Evolutionary conservation across 768 basidiomycete genomes (phyloP).

Genomic region (Gymnopilus dilepis): DNA sequence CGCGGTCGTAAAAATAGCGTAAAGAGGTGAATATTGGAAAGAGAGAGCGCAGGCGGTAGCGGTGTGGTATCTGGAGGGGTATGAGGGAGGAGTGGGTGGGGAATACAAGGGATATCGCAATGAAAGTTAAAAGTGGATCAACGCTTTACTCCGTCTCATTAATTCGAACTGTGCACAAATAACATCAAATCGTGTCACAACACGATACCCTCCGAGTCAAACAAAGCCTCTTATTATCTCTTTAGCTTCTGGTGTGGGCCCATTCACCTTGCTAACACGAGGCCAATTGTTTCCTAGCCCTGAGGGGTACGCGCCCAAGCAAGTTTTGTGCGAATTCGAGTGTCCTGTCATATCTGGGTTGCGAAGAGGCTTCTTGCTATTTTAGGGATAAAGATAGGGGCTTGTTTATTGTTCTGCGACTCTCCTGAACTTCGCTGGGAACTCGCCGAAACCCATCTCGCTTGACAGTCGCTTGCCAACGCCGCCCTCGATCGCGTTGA

Average conservation of each 20-base stretch:
- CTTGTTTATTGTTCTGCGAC: neutral
- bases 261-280: neutral
- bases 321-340: neutral
- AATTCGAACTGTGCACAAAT: slow-evolving; percentile 35
- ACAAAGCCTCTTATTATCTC: slow-evolving; percentile 4
- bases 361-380: neutral
- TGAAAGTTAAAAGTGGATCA: slow-evolving; percentile 17
- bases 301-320: neutral
- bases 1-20: slow-evolving; percentile 17
- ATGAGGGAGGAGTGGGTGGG: slow-evolving; percentile 7
- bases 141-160: slow-evolving; percentile 17
- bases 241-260: neutral
- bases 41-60: slow-evolving; percentile 15
- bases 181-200: slow-evolving; percentile 24
- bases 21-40: slow-evolving; percentile 5
- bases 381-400: neutral
- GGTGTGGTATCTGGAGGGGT: slow-evolving; percentile 16
- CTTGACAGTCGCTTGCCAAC: no score
- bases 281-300: neutral
- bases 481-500: no score
- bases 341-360: neutral
- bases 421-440: no score
- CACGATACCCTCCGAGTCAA: slow-evolving; percentile 18
- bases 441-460: no score
- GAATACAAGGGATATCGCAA: slow-evolving; percentile 26